Conservation (phyloP, 768 basidiomycete genomes). For the Termitomyces heimii region DNA sequence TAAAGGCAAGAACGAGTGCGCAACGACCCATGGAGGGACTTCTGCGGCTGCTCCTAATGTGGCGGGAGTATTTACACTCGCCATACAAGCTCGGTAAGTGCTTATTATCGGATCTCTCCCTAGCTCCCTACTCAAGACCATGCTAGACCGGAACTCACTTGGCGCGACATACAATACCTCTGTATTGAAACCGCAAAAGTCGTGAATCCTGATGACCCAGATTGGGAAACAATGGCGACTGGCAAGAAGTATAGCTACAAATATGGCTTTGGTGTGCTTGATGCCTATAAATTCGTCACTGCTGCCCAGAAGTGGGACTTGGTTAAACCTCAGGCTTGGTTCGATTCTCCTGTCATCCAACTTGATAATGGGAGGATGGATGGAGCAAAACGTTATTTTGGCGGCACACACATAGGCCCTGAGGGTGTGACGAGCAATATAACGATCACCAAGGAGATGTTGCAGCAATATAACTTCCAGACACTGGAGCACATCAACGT, state of each 20-base stretch:
- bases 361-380: slow-evolving; percentile 56
- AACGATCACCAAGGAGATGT: slow-evolving; percentile 59
- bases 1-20: slow-evolving; percentile 77
- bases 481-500: slow-evolving; percentile 88
- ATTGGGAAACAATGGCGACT: slow-evolving; percentile 80
- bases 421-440: slow-evolving; percentile 65
- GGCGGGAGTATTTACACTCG: slow-evolving; percentile 87
- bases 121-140: neutral
- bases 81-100: slow-evolving; percentile 73
- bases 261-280: slow-evolving; percentile 89
- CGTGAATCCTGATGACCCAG: slow-evolving; percentile 85
- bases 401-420: slow-evolving; percentile 58
- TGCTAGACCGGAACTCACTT: slow-evolving; percentile 85
- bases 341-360: slow-evolving; percentile 66
- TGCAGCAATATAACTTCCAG: slow-evolving; percentile 76
- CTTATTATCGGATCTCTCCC: slow-evolving; percentile 1
- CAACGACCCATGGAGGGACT: slow-evolving; percentile 88
- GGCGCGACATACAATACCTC: slow-evolving; percentile 95
- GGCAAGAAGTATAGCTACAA: slow-evolving; percentile 77
- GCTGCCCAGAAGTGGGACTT: slow-evolving; percentile 77
- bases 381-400: slow-evolving; percentile 42
- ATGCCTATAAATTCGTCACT: slow-evolving; percentile 77
- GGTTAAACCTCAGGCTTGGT: slow-evolving; percentile 94
- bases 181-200: slow-evolving; percentile 68
- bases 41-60: slow-evolving; percentile 98